Evolutionary conservation across 768 basidiomycete species (phyloP).

Genomic region (Termitomyces eurrhizus): DNA sequence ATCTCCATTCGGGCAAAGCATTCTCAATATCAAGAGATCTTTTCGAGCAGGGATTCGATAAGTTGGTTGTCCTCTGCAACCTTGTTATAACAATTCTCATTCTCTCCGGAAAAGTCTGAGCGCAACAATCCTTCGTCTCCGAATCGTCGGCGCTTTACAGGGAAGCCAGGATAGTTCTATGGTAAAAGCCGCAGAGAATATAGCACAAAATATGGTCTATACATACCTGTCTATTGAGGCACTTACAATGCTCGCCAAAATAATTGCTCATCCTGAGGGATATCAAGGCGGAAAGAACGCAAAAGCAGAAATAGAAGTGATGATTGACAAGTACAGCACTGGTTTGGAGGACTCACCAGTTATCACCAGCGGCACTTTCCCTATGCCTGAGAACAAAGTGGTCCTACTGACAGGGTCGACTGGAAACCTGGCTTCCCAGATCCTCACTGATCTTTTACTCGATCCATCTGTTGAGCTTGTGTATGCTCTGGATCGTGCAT

Average conservation of each 20-base stretch:
- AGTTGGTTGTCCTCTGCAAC: neutral
- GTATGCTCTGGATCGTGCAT: constrained; percentile 17
- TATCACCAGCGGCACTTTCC: neutral
- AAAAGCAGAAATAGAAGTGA: constrained; percentile 18
- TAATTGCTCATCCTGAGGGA: constrained; percentile 9
- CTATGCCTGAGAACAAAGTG: neutral
- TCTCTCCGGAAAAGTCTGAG: constrained; percentile 23
- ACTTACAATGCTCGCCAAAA: constrained; percentile 16
- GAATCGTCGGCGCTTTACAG: constrained; percentile 28
- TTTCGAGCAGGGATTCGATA: constrained; percentile 18
- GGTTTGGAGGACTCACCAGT: constrained; percentile 6
- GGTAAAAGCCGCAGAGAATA: constrained; percentile 19
- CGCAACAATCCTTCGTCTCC: constrained; percentile 33
- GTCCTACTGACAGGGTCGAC: constrained; percentile 19
- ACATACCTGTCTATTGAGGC: constrained; percentile 22
- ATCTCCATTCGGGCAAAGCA: constrained; percentile 10
- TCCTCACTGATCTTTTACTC: constrained; percentile 12
- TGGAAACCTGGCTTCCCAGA: constrained; percentile 18
- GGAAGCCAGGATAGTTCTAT: constrained; percentile 12
- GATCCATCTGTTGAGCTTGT: constrained; percentile 12
- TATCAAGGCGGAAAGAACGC: neutral
- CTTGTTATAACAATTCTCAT: neutral
- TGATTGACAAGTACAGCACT: constrained; percentile 36
- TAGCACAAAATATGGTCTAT: constrained; percentile 28
- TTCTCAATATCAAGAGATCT: neutral